Evolutionary conservation across 192 early-diverging fungal genomes (phyloP).

Genomic region (Backusella australiensis): DNA sequence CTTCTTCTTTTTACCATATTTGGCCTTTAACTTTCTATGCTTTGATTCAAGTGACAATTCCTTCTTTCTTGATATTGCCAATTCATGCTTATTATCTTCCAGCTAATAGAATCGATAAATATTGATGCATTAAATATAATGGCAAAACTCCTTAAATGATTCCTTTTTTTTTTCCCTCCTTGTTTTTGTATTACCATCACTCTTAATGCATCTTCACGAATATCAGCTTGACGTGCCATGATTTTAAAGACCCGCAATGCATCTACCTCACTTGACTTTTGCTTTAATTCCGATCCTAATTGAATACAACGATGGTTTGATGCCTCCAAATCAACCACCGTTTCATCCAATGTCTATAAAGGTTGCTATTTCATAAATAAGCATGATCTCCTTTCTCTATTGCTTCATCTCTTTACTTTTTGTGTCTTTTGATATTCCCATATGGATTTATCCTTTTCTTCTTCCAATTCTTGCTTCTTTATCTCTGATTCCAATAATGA

Average conservation of each 20-base stretch:
- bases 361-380: no score
- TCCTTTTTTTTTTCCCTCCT: neutral
- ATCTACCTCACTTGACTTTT: conserved; percentile 23
- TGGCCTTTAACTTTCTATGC: conserved; percentile 31
- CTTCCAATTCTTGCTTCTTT: conserved; percentile 11
- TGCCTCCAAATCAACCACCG: conserved; percentile 14
- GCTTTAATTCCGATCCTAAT: conserved; percentile 16
- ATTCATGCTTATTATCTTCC: conserved; percentile 42
- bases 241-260: conserved; percentile 19
- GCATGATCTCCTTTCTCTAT: neutral
- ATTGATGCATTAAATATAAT: neutral
- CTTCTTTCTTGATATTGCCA: conserved; percentile 29
- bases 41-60: conserved; percentile 34
- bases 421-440: conserved; percentile 30
- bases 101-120: conserved; percentile 14
- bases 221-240: conserved; percentile 26
- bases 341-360: conserved; percentile 13
- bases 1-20: conserved; percentile 27
- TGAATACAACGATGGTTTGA: conserved; percentile 19
- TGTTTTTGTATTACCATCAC: conserved; percentile 15
- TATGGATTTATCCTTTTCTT: conserved; percentile 8
- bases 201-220: conserved; percentile 21
- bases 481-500: conserved; percentile 13
- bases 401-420: conserved; percentile 10
- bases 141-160: neutral